phyloP scores from a whole-genome alignment of 2,329 filamentous ascomycete genomes.

The Talaromyces atroroseus region DNA sequence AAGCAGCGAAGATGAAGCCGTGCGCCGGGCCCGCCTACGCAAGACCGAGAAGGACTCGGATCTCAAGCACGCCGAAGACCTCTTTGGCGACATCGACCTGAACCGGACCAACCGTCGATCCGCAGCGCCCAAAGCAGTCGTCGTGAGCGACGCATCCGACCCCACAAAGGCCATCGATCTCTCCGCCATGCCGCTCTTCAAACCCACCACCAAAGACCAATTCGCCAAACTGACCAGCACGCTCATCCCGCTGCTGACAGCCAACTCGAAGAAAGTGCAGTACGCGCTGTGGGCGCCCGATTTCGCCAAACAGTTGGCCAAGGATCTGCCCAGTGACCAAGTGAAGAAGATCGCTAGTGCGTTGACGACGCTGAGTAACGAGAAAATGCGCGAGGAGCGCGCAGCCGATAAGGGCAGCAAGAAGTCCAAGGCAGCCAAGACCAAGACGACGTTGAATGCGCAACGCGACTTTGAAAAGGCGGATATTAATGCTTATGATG shows the following conservation, averaged over 20 bases:
- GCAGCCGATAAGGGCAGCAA: slow-evolving; percentile 86
- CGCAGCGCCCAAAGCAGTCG: slow-evolving; percentile 51
- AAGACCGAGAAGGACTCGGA: slow-evolving; percentile 82
- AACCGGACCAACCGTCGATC: slow-evolving; percentile 63
- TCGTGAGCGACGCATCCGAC: slow-evolving; percentile 63
- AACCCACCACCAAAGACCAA: slow-evolving; percentile 78
- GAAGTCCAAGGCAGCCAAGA: slow-evolving; percentile 96
- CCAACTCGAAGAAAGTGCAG: slow-evolving; percentile 79
- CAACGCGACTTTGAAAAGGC: slow-evolving; percentile 49
- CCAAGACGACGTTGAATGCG: slow-evolving; percentile 74
- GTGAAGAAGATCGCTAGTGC: slow-evolving; percentile 92
- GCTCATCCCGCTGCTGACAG: slow-evolving; percentile 69
- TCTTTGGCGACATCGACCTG: slow-evolving; percentile 73
- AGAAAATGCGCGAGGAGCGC: slow-evolving; percentile 99
- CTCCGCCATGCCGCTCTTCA: slow-evolving; percentile 74
- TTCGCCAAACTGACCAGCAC: slow-evolving; percentile 75
- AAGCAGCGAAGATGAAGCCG: slow-evolving; percentile 64
- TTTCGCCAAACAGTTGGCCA: slow-evolving; percentile 78
- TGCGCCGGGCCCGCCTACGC: slow-evolving; percentile 67
- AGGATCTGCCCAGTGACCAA: slow-evolving; percentile 83
- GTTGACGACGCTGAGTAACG: slow-evolving; percentile 85
- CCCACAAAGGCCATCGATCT: slow-evolving; percentile 78
- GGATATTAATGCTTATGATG: slow-evolving; percentile 75
- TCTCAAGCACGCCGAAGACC: slow-evolving; percentile 80
- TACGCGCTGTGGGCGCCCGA: slow-evolving; percentile 88